phyloP scores from a whole-genome alignment of 768 basidiomycete genomes.

The Trametes gibbosa region DNA sequence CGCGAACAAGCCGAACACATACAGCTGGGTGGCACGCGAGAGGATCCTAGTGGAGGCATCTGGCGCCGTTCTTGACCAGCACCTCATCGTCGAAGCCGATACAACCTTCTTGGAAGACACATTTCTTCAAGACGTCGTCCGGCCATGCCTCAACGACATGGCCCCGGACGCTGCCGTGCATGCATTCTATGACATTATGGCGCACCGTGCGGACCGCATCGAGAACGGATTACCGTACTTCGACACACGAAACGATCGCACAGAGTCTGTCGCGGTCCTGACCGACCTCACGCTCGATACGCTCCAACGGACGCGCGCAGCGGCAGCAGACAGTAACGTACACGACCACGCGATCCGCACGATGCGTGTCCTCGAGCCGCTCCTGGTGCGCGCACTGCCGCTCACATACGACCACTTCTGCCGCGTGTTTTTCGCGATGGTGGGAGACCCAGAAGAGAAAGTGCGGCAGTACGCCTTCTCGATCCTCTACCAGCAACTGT shows the following conservation, averaged over 20 bases:
- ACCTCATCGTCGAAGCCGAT: conserved; percentile 14
- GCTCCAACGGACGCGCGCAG: conserved; percentile 1
- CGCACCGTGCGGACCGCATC: conserved; percentile 13
- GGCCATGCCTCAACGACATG: conserved; percentile 15
- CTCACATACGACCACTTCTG: conserved; percentile 6
- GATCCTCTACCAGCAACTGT: conserved; percentile 16
- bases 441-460: conserved; percentile 1
- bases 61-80: conserved; percentile 10
- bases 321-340: not conserved
- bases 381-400: conserved; percentile 8
- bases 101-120: conserved; percentile 10
- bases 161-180: not conserved
- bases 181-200: conserved; percentile 14
- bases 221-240: conserved; percentile 9
- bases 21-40: conserved; percentile 16
- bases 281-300: conserved; percentile 16
- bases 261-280: conserved; percentile 11
- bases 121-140: conserved; percentile 11
- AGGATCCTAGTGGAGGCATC: conserved; percentile 4
- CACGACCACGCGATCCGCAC: conserved; percentile 3
- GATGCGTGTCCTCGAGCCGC: conserved; percentile 12
- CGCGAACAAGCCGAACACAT: conserved; percentile 15
- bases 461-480: conserved; percentile 10
- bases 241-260: conserved; percentile 1
- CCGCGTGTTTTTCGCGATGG: conserved; percentile 4